Conservation (phyloP, 1,284 basidiomycete species). For the Apiotrichum sp. region DNA sequence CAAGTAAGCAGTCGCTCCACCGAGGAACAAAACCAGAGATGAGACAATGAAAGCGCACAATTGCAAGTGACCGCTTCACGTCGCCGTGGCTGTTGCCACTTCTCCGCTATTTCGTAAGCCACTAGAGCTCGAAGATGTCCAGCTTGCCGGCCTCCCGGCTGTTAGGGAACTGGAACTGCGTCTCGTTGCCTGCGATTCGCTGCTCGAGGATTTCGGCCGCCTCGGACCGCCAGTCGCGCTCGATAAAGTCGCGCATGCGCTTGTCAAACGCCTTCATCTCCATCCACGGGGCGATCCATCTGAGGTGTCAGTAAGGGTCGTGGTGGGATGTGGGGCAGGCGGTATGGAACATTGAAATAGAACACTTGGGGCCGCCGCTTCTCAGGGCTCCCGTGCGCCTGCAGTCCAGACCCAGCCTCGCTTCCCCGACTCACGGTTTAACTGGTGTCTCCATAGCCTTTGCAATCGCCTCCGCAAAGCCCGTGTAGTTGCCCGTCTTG, state of each 20-base stretch:
- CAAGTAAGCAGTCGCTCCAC: too few relatives aligned
- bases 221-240: slow-evolving; percentile 20
- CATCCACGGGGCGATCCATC: slow-evolving; percentile 4
- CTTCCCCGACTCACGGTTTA: slow-evolving; percentile 5
- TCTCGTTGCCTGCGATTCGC: slow-evolving; percentile 19
- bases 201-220: slow-evolving; percentile 20
- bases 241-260: slow-evolving; percentile 14
- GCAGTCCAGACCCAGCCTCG: too few relatives aligned
- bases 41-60: too few relatives aligned
- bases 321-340: background rate
- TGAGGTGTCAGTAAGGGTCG: background rate
- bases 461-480: slow-evolving; percentile 16
- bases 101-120: too few relatives aligned
- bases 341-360: too few relatives aligned
- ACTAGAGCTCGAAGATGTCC: too few relatives aligned
- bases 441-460: slow-evolving; percentile 16
- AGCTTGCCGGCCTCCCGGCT: too few relatives aligned
- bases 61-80: too few relatives aligned
- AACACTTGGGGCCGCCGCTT: too few relatives aligned
- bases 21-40: too few relatives aligned
- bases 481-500: slow-evolving; percentile 14
- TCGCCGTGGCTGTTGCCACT: too few relatives aligned
- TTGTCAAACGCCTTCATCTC: slow-evolving; percentile 11
- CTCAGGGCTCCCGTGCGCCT: too few relatives aligned
- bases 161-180: slow-evolving; percentile 1